Evolutionary conservation across 345 rosid genomes (phyloP).

Genomic region (Eucalyptus polyanthemos): DNA sequence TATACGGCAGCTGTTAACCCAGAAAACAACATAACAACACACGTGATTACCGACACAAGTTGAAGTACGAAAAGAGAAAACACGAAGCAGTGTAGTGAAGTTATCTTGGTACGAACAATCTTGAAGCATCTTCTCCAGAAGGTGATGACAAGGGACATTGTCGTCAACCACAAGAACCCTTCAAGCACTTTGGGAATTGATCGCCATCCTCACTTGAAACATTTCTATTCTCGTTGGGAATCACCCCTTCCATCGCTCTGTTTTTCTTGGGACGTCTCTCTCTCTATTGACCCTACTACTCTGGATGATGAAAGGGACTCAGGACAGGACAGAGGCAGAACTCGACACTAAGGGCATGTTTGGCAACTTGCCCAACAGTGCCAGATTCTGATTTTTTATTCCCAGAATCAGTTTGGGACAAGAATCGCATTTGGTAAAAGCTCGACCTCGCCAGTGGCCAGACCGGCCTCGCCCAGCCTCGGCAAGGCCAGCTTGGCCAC

Average conservation of each 20-base stretch:
- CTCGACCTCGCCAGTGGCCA: too few relatives aligned
- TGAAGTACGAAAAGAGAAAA: not conserved
- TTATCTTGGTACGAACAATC: not conserved
- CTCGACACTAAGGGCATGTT: too few relatives aligned
- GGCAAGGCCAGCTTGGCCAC: too few relatives aligned
- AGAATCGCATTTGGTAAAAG: too few relatives aligned
- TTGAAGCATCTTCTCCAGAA: not conserved
- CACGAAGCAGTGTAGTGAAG: not conserved
- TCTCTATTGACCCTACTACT: not conserved
- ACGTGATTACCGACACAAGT: accelerated
- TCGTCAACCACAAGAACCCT: not conserved
- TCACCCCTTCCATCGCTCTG: not conserved
- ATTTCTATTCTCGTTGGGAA: not conserved
- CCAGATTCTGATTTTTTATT: too few relatives aligned
- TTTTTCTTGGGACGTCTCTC: not conserved
- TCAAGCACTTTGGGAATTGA: not conserved
- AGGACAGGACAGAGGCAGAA: not conserved
- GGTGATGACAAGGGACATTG: not conserved
- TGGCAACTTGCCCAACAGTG: too few relatives aligned
- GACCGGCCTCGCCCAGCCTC: too few relatives aligned
- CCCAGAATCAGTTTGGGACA: too few relatives aligned
- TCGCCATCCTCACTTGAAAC: not conserved
- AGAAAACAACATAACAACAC: not conserved
- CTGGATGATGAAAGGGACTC: not conserved
- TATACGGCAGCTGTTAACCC: not conserved